phyloP scores from a whole-genome alignment of 2,329 filamentous ascomycete genomes.

The Septoria linicola region DNA sequence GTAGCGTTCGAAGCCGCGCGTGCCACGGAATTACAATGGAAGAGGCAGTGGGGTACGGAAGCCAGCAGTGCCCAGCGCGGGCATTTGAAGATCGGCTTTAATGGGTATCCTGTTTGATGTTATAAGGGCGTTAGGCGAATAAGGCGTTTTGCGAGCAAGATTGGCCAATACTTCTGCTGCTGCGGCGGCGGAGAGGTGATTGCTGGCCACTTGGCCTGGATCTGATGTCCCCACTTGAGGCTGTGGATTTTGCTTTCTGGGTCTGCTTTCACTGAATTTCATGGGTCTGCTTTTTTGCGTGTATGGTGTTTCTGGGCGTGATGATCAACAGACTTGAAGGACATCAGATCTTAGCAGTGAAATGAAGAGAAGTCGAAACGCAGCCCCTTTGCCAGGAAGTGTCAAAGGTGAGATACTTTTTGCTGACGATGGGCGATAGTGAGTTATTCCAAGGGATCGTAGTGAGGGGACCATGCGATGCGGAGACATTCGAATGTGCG shows the following conservation, averaged over 20 bases:
- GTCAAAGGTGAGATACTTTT: not conserved
- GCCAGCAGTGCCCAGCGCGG: conserved; percentile 52
- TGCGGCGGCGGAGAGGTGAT: not conserved
- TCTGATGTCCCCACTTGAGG: conserved; percentile 11
- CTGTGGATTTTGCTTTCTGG: conserved; percentile 8
- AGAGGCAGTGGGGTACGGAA: conserved; percentile 71
- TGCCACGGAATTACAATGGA: conserved; percentile 68
- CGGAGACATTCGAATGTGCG: no score
- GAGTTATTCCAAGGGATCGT: no score
- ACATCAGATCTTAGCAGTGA: conserved; percentile 14
- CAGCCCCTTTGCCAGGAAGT: not conserved
- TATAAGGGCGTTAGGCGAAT: conserved; percentile 40
- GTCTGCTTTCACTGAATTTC: not conserved
- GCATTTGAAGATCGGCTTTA: conserved; percentile 49
- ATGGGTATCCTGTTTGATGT: conserved; percentile 50
- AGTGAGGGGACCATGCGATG: no score
- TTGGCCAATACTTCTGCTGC: not conserved
- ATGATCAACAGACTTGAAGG: conserved; percentile 23
- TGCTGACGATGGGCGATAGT: no score
- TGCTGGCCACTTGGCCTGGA: conserved; percentile 5
- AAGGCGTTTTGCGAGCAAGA: conserved; percentile 27
- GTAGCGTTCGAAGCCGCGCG: conserved; percentile 69
- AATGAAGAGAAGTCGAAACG: conserved; percentile 9
- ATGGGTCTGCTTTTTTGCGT: not conserved
- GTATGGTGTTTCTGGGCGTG: conserved; percentile 3